Percentiles rank a stretch among this genome's conserved stretches.
phyloP scores from a whole-genome alignment of 768 basidiomycete genomes.

The Kockovaella imperatae region DNA sequence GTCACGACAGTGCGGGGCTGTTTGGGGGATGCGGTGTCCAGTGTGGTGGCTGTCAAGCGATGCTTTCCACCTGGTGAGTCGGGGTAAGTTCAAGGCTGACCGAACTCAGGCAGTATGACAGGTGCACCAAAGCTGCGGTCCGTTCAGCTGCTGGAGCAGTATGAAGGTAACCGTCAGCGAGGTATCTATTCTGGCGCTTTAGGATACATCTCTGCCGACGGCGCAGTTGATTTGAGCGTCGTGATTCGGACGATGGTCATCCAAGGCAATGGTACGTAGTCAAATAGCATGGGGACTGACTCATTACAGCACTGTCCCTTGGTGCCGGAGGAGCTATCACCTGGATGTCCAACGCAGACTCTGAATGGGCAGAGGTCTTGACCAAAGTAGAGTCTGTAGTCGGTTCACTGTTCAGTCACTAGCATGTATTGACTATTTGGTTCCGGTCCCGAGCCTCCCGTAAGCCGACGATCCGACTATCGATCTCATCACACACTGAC shows the following conservation, averaged over 20 bases:
- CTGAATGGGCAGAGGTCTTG: constrained; percentile 91
- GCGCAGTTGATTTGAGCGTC: constrained; percentile 85
- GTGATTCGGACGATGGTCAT: constrained; percentile 80
- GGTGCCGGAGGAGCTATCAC: constrained; percentile 98
- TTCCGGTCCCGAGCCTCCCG: no score
- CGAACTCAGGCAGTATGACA: constrained; percentile 76
- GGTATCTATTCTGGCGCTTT: constrained; percentile 82
- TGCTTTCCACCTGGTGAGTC: constrained; percentile 76
- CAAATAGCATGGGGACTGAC: not conserved
- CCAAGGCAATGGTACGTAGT: constrained; percentile 22
- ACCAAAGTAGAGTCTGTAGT: constrained; percentile 57
- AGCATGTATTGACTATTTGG: no score
- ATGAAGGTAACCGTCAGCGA: constrained; percentile 61
- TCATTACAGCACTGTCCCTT: constrained; percentile 46
- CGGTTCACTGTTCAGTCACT: constrained; percentile 10
- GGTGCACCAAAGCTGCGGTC: constrained; percentile 93
- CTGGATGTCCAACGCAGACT: constrained; percentile 72
- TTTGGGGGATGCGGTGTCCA: constrained; percentile 48
- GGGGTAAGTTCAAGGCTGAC: not conserved
- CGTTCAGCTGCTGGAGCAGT: constrained; percentile 72
- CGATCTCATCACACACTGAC: no score
- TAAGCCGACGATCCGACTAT: no score
- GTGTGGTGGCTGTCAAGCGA: constrained; percentile 68
- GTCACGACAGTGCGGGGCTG: constrained; percentile 85
- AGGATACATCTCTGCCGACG: constrained; percentile 85